These are phyloP conservation scores for Thinopyrum elongatum DNA, from an alignment of 176 grass and related monocot species.

Conservation along the genomic window DNA sequence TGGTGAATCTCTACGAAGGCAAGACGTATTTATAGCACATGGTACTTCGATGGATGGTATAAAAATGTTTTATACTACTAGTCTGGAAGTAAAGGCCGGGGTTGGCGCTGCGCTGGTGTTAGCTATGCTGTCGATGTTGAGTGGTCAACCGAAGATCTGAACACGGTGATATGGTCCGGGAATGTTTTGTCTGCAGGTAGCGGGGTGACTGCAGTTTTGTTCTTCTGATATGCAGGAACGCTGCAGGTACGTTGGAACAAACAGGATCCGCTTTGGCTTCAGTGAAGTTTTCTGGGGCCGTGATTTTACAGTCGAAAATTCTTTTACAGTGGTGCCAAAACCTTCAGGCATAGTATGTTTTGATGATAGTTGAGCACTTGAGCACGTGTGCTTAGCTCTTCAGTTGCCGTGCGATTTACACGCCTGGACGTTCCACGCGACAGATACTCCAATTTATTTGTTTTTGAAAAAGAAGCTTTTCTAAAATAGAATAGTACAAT, in stretches of 20 bases:
- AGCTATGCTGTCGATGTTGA: background rate
- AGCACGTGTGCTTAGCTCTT: background rate
- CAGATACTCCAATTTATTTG: too few relatives aligned
- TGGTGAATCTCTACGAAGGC: background rate
- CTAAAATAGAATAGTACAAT: background rate
- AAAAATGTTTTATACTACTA: background rate
- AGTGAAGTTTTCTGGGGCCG: too few relatives aligned
- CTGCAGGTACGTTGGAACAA: background rate
- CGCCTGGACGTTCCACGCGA: background rate
- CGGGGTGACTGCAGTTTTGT: background rate
- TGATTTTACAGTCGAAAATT: background rate
- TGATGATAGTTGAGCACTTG: background rate
- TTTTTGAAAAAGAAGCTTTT: background rate
- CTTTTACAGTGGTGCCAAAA: background rate
- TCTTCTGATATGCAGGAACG: background rate
- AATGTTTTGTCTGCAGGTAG: constrained; percentile 1
- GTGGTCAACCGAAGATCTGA: background rate
- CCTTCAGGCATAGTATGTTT: background rate
- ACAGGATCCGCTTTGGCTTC: background rate
- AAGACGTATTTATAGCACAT: constrained; percentile 6
- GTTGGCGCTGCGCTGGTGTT: constrained; percentile 23
- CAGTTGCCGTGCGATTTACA: background rate
- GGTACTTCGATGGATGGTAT: background rate
- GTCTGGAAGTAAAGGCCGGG: background rate
- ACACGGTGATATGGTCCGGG: background rate